phyloP scores from a whole-genome alignment of 345 rosid genomes.

The Sonneratia caseolaris region DNA sequence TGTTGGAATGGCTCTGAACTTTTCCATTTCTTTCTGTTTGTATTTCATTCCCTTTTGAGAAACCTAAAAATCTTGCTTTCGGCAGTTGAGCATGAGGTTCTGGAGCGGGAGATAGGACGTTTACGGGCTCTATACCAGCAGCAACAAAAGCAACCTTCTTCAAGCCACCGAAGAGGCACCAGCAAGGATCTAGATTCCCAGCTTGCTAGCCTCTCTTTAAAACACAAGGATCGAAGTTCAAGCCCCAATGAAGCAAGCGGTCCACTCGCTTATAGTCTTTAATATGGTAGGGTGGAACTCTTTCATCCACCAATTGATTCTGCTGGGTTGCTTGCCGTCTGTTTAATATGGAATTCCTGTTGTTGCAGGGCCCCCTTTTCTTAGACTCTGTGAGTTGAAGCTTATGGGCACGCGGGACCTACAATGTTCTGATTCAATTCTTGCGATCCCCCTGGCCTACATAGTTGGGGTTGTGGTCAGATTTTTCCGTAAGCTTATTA shows the following conservation, averaged over 20 bases:
- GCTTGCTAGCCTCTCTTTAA: slow-evolving; percentile 69
- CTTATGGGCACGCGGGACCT: not conserved
- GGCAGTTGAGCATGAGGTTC: slow-evolving; percentile 92
- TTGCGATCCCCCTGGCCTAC: not conserved
- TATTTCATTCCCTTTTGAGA: not conserved
- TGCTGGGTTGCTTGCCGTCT: not conserved
- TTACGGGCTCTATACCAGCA: slow-evolving; percentile 53
- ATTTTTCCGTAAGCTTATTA: not conserved
- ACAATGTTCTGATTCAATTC: not conserved
- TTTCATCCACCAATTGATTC: not conserved
- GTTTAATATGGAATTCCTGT: not conserved
- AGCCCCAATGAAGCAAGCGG: slow-evolving; percentile 56
- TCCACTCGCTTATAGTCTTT: slow-evolving; percentile 37
- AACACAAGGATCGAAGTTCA: slow-evolving; percentile 52
- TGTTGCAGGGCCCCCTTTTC: not conserved
- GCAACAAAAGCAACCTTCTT: slow-evolving; percentile 39
- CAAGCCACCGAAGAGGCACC: slow-evolving; percentile 54
- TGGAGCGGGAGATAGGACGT: slow-evolving; percentile 93
- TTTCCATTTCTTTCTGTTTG: not conserved
- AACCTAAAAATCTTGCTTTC: not conserved
- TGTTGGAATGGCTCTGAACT: not conserved
- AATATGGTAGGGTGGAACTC: not conserved
- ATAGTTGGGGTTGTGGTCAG: not conserved
- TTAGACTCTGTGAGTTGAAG: not conserved
- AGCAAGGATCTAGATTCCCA: slow-evolving; percentile 91